Conservation (phyloP, 495 filamentous ascomycete species). For the Aspergillus incahuasiensis region DNA sequence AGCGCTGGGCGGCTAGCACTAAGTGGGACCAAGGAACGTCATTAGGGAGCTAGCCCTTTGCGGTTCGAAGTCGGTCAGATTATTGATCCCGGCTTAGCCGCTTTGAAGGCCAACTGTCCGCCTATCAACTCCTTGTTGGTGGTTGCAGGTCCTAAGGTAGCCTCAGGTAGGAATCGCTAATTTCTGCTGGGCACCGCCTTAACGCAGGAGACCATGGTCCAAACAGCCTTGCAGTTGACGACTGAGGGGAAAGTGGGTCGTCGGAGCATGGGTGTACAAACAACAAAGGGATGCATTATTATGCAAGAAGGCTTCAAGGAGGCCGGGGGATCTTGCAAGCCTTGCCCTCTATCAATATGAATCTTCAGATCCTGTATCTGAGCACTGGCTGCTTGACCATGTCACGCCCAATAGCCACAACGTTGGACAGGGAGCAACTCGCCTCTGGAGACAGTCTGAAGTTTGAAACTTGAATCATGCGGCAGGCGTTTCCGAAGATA, state of each 20-base stretch:
- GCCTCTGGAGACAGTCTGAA: neutral
- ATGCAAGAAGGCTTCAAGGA: no score
- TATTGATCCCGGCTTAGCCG: slow-evolving; percentile 6
- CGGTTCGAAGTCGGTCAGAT: neutral
- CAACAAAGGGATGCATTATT: neutral
- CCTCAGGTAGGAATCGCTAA: neutral
- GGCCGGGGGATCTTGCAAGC: no score
- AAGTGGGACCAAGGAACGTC: slow-evolving; percentile 4
- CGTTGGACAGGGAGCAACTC: neutral
- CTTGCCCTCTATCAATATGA: neutral
- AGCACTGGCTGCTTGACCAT: neutral
- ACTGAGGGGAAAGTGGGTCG: slow-evolving; percentile 12
- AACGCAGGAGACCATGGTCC: slow-evolving; percentile 3
- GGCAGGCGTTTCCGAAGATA: slow-evolving; percentile 21
- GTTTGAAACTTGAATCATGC: slow-evolving; percentile 8
- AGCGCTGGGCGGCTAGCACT: slow-evolving; percentile 13
- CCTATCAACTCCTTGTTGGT: neutral
- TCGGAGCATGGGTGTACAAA: neutral
- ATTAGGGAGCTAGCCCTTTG: slow-evolving; percentile 10
- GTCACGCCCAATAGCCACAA: neutral
- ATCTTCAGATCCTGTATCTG: neutral
- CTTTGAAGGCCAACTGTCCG: slow-evolving; percentile 11
- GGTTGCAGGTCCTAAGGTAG: neutral
- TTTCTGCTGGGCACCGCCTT: slow-evolving; percentile 1
- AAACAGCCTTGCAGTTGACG: slow-evolving; percentile 7